These are phyloP conservation scores for Coemansia sp. DNA, from an alignment of 192 early-diverging fungal species.

Conservation along the genomic window DNA sequence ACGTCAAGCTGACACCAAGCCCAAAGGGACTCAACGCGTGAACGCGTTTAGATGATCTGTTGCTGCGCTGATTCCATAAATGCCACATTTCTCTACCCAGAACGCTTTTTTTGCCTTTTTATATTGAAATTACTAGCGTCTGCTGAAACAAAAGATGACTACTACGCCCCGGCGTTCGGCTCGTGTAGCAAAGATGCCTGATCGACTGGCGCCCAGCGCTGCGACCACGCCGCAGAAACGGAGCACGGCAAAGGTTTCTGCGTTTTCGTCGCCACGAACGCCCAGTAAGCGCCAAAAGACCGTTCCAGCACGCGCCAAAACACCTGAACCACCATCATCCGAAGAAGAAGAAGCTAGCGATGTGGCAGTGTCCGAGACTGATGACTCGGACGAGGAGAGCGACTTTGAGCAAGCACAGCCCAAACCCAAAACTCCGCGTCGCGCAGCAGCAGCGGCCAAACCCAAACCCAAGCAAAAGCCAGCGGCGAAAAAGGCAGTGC, in stretches of 20 bases:
- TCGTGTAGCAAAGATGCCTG: conserved; percentile 35
- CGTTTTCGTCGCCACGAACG: conserved; percentile 17
- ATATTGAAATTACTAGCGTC: too few species aligned
- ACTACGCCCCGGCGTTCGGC: conserved; percentile 38
- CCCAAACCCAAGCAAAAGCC: background rate
- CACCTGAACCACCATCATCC: background rate
- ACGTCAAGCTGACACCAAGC: conserved; percentile 1
- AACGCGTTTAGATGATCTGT: background rate
- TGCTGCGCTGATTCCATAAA: background rate
- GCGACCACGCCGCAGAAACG: conserved; percentile 37
- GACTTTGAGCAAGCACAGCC: background rate
- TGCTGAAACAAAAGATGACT: conserved; percentile 11
- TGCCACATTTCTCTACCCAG: background rate
- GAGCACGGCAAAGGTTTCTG: conserved; percentile 16
- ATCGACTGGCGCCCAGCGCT: conserved; percentile 24
- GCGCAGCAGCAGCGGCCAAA: background rate
- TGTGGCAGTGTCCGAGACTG: conserved; percentile 4
- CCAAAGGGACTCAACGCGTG: conserved; percentile 2
- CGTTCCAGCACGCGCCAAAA: background rate
- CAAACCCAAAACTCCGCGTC: background rate
- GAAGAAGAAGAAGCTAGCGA: conserved; percentile 1
- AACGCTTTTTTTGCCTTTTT: background rate
- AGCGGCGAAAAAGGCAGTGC: background rate
- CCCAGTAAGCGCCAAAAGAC: conserved; percentile 31
- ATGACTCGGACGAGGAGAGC: conserved; percentile 22